phyloP scores from a whole-genome alignment of 2,329 filamentous ascomycete genomes.

The Alternaria brassicicola region DNA sequence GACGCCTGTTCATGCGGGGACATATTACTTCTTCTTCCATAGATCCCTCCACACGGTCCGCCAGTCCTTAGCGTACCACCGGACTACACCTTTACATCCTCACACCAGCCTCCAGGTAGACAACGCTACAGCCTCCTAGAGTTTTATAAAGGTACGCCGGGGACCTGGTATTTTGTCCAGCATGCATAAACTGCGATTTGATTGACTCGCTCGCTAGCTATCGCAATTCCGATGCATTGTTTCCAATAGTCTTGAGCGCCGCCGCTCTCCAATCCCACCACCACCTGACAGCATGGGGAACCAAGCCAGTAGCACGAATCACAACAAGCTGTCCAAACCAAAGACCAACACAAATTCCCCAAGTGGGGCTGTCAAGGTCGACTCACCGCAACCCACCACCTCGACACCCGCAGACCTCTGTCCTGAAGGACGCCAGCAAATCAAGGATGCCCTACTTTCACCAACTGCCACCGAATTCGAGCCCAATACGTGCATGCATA shows the following conservation, averaged over 20 bases:
- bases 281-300: constrained; percentile 39
- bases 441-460: constrained; percentile 38
- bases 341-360: constrained; percentile 46
- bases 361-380: constrained; percentile 19
- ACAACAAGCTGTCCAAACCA: constrained; percentile 44
- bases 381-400: constrained; percentile 29
- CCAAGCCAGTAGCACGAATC: constrained; percentile 30
- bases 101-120: constrained; percentile 29
- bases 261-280: constrained; percentile 26
- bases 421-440: constrained; percentile 36
- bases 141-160: constrained; percentile 22
- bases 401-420: constrained; percentile 38
- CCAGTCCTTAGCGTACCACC: constrained; percentile 19
- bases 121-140: constrained; percentile 6
- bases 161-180: constrained; percentile 12
- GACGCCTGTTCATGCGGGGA: constrained; percentile 22
- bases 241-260: constrained; percentile 20
- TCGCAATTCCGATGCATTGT: constrained; percentile 22
- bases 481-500: constrained; percentile 20
- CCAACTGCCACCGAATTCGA: constrained; percentile 34
- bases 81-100: constrained; percentile 9
- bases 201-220: constrained; percentile 14
- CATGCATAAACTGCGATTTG: constrained; percentile 17
- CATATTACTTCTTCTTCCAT: constrained; percentile 21
- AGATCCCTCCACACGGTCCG: constrained; percentile 12